Conservation (phyloP, 805 yeast species). For the Saturnispora galanensis region DNA sequence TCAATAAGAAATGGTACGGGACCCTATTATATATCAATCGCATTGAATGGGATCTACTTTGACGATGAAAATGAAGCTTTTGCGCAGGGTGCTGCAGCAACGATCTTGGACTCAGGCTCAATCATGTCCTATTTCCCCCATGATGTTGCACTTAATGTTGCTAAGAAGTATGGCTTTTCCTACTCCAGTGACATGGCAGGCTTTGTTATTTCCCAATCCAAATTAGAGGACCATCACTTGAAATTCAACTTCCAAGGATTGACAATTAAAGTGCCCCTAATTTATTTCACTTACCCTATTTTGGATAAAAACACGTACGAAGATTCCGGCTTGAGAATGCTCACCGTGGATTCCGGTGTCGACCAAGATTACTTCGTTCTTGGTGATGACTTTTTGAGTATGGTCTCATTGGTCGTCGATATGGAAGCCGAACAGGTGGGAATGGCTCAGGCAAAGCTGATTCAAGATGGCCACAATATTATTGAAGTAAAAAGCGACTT, state of each 20-base stretch:
- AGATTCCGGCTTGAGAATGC: constrained; percentile 8
- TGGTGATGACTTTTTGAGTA: constrained; percentile 45
- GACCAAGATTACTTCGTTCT: constrained; percentile 31
- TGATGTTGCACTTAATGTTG: constrained; percentile 18
- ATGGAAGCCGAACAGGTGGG: constrained; percentile 35
- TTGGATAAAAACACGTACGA: constrained; percentile 9
- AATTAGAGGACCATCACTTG: constrained; percentile 19
- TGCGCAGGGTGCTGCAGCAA: constrained; percentile 22
- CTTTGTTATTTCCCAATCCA: constrained; percentile 35
- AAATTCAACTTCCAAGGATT: constrained; percentile 46
- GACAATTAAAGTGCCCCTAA: constrained; percentile 38
- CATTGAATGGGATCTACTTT: constrained; percentile 28
- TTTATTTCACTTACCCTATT: constrained; percentile 13
- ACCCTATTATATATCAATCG: constrained; percentile 34
- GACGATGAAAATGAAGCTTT: constrained; percentile 14
- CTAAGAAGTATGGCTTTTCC: constrained; percentile 29
- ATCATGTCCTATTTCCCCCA: constrained; percentile 36
- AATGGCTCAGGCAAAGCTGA: constrained; percentile 28
- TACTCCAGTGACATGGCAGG: constrained; percentile 32
- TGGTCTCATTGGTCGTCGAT: constrained; percentile 47
- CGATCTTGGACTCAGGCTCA: constrained; percentile 45
- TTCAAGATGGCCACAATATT: neutral
- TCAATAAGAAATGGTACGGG: constrained; percentile 24
- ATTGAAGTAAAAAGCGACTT: constrained; percentile 5
- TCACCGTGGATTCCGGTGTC: constrained; percentile 2